These are phyloP conservation scores for Podaxis sp. DNA, from an alignment of 768 basidiomycete genomes.

Conservation along the genomic window DNA sequence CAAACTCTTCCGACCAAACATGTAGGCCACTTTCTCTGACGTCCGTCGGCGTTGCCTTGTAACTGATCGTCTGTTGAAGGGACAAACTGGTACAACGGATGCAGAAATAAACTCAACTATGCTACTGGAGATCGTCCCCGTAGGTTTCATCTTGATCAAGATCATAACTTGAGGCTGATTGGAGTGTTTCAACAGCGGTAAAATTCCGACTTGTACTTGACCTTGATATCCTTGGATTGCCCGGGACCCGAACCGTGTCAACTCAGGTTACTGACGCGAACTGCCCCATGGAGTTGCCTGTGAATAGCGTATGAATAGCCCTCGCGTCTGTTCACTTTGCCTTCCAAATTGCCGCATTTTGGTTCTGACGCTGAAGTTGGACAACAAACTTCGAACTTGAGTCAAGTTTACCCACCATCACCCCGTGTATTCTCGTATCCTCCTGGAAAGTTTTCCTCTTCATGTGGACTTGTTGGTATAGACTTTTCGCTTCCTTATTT, in stretches of 20 bases:
- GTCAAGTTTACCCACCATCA: neutral
- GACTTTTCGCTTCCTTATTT: neutral
- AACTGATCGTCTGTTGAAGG: slow-evolving; percentile 36
- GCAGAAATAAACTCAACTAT: slow-evolving; percentile 57
- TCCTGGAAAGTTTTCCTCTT: neutral
- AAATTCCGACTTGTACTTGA: slow-evolving; percentile 64
- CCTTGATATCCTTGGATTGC: slow-evolving; percentile 70
- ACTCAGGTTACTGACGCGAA: slow-evolving; percentile 57
- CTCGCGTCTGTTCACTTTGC: neutral
- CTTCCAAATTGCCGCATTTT: neutral
- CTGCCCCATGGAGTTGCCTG: slow-evolving; percentile 69
- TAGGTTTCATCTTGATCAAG: slow-evolving; percentile 32
- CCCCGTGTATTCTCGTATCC: neutral
- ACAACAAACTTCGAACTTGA: neutral
- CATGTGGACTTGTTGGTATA: neutral
- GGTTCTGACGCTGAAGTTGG: neutral
- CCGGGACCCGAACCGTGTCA: slow-evolving; percentile 48
- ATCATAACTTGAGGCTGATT: neutral
- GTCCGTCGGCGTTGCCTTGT: slow-evolving; percentile 5
- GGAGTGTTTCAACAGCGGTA: slow-evolving; percentile 35
- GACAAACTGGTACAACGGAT: slow-evolving; percentile 75
- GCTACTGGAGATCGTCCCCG: slow-evolving; percentile 53
- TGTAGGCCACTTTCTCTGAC: slow-evolving; percentile 45
- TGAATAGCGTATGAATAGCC: slow-evolving; percentile 42
- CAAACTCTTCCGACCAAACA: slow-evolving; percentile 79